Evolutionary conservation across 495 filamentous ascomycete species (phyloP).

Genomic region (Hypoxylon fragiforme): DNA sequence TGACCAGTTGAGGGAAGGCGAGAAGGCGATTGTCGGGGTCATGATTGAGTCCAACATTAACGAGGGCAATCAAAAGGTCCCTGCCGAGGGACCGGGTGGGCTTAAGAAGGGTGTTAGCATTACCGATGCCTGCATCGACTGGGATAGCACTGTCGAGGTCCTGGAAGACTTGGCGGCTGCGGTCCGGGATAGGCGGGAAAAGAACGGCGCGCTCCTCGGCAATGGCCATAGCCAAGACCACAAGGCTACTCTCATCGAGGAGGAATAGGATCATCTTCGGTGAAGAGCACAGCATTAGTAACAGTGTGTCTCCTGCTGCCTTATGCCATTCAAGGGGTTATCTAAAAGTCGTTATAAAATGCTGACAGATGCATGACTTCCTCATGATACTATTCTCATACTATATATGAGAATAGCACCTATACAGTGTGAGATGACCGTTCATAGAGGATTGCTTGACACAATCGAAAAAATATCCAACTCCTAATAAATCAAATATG

Average conservation of each 20-base stretch:
- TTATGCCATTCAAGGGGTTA: no score
- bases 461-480: no score
- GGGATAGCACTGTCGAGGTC: constrained; percentile 83
- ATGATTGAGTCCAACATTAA: constrained; percentile 99
- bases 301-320: no score
- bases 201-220: constrained; percentile 37
- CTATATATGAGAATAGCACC: no score
- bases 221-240: constrained; percentile 30
- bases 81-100: constrained; percentile 73
- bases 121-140: constrained; percentile 96
- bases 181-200: constrained; percentile 72
- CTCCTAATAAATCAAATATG: no score
- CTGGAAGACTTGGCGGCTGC: constrained; percentile 85
- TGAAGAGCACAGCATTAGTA: neutral
- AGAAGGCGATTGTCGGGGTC: constrained; percentile 87
- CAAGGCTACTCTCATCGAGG: constrained; percentile 47
- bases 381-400: no score
- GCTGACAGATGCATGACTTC: no score
- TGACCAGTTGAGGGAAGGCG: constrained; percentile 83
- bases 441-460: no score
- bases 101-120: constrained; percentile 94
- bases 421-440: no score
- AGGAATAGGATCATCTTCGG: constrained; percentile 43
- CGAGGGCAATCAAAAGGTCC: constrained; percentile 94
- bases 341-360: no score